These are phyloP conservation scores for Boletus tylopilopsis DNA, from an alignment of 768 basidiomycete genomes.

Conservation along the genomic window DNA sequence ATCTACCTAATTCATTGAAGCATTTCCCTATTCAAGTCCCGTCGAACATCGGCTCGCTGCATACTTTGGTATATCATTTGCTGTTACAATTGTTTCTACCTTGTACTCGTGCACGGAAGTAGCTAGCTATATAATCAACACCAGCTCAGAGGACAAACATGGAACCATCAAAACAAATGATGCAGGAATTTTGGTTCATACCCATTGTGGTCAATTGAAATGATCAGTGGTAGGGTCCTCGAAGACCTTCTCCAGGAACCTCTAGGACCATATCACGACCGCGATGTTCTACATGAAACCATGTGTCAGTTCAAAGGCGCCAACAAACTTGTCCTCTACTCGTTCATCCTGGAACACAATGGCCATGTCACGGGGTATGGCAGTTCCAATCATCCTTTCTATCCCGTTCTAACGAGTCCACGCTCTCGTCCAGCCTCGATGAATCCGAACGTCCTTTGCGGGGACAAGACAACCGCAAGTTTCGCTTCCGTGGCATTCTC, in stretches of 20 bases:
- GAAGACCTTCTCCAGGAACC: slow-evolving; percentile 25
- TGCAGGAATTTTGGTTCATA: not conserved
- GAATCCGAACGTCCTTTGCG: slow-evolving; percentile 39
- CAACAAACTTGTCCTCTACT: slow-evolving; percentile 22
- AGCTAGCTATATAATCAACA: slow-evolving; percentile 19
- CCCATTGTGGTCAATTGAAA: slow-evolving; percentile 2
- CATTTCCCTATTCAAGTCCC: slow-evolving; percentile 21
- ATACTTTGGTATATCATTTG: slow-evolving; percentile 28
- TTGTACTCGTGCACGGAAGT: slow-evolving; percentile 29
- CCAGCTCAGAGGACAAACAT: not conserved
- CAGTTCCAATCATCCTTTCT: not conserved
- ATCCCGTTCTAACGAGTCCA: not conserved
- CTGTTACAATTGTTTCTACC: slow-evolving; percentile 27
- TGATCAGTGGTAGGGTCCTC: slow-evolving; percentile 18
- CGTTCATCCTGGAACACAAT: slow-evolving; percentile 28
- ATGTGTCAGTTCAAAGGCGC: slow-evolving; percentile 13
- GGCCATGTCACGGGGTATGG: slow-evolving; percentile 27
- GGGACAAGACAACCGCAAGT: slow-evolving; percentile 29
- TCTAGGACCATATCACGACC: slow-evolving; percentile 30
- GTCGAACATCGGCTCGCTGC: slow-evolving; percentile 25
- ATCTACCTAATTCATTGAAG: slow-evolving; percentile 26
- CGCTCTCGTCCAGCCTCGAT: slow-evolving; percentile 38
- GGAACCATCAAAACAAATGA: too few species aligned
- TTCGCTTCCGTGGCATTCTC: slow-evolving; percentile 52
- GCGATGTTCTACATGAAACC: slow-evolving; percentile 19